These are phyloP conservation scores for Osmanthus fragrans DNA, from an alignment of 257 asterid species.

Conservation along the genomic window DNA sequence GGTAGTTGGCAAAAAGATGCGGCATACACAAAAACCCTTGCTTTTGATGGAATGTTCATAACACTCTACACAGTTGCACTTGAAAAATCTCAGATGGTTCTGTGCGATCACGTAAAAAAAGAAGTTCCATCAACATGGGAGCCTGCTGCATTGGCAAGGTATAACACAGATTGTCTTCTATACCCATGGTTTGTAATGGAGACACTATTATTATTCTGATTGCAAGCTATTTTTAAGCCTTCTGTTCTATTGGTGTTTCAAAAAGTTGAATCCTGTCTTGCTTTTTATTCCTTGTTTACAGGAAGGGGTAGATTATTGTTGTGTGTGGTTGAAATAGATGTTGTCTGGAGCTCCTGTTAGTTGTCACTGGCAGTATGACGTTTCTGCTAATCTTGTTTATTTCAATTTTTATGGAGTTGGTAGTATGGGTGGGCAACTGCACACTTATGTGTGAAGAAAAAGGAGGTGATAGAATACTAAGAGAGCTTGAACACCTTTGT, in stretches of 20 bases:
- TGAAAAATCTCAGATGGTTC: slow-evolving; percentile 90
- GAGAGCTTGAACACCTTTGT: not conserved
- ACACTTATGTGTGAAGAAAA: not conserved
- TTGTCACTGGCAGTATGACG: not conserved
- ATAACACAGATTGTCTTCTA: slow-evolving; percentile 27
- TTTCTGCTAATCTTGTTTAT: slow-evolving; percentile 14
- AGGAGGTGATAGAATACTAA: not conserved
- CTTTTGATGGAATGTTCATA: slow-evolving; percentile 92
- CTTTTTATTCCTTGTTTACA: slow-evolving; percentile 9
- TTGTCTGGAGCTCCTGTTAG: not conserved
- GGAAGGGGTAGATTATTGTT: not conserved
- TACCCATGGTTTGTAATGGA: slow-evolving; percentile 15
- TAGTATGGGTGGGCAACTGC: not conserved
- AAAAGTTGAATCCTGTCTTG: slow-evolving; percentile 14
- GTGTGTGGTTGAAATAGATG: not conserved
- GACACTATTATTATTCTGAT: slow-evolving; percentile 12
- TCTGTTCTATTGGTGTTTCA: slow-evolving; percentile 16
- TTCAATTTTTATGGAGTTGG: slow-evolving; percentile 7
- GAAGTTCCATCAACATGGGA: slow-evolving; percentile 98
- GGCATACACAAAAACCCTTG: slow-evolving; percentile 76
- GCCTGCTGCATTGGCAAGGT: slow-evolving; percentile 95
- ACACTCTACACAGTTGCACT: slow-evolving; percentile 84
- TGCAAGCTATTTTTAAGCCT: slow-evolving; percentile 4
- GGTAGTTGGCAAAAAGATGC: slow-evolving; percentile 99
- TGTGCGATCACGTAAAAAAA: slow-evolving; percentile 76